Evolutionary conservation across 805 yeast species (phyloP), one percentile per base, ranked within the genome.

Genomic region (Saccharomycopsis schoenii): DNA sequence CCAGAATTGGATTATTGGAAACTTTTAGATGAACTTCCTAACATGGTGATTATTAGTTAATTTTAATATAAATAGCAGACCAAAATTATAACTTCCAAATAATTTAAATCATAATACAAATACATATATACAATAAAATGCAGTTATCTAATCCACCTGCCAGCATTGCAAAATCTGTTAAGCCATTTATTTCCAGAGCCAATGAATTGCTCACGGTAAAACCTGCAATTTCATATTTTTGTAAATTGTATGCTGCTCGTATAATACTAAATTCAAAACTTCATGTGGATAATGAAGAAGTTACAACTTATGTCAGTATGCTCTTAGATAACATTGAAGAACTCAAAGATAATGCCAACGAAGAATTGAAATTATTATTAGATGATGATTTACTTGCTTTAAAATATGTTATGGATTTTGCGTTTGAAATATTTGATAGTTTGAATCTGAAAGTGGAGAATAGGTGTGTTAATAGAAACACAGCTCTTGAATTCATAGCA

Each of bases 241-340:
- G 94, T 72, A 78, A 77, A 64, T 69, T 86, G 57, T 85, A 86
- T 68, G 88, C 91, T 0, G 85, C 88, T 2, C 93, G 92, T 70
- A 76, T 82, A 67, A 84, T 93, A 2, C 73, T 93, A 21, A 77
- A 77, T 42, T 72, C 79, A 52, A 80, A 83, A 60, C 73, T 85
- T 21, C 97, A 91, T 68, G 73, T 80, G 24, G 66, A 74, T 1
- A 80, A 81, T 62, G 73, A 76, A 8, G 86, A 79, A 14, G 80
- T 81, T 36, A 89, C 89, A 14, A 67, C 66, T 1, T 82, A 81
- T 66, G 89, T 93, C 0, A 73, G 85, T 56, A 68, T 70, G 1
- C 73, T 94, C 55, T 73, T 93, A 60, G 96, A 87, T 68, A 80
- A 80, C 2, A 82, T 94, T 42, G 99, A 94, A 69, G 62, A 66